A percentile compares a stretch with the other conserved stretches of the same genome.
Evolutionary conservation across 139 green algal species (phyloP).

Genomic region (Chlorella sp.): DNA sequence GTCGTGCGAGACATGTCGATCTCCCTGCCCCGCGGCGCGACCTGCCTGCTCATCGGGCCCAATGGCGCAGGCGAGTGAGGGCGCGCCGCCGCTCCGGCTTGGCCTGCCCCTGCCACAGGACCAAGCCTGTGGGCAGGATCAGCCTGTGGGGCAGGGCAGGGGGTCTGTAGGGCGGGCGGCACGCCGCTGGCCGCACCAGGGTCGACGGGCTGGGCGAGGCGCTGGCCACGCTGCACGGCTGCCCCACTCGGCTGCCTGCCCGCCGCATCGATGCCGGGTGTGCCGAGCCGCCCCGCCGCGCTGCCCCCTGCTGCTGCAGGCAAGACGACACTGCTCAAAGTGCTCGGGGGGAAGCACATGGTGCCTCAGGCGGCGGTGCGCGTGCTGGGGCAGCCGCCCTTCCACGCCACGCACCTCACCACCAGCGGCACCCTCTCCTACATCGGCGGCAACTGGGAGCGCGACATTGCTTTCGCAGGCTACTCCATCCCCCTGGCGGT

Average conservation of each 20-base stretch:
- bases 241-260: too few species aligned
- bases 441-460: constrained; percentile 92
- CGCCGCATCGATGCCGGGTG: too few species aligned
- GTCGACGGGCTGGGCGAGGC: too few species aligned
- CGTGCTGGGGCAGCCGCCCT: constrained; percentile 87
- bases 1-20: constrained; percentile 75
- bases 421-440: constrained; percentile 84
- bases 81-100: too few species aligned
- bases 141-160: too few species aligned
- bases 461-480: constrained; percentile 93
- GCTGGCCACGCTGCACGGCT: too few species aligned
- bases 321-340: constrained; percentile 36
- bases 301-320: too few species aligned
- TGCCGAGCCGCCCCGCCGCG: too few species aligned
- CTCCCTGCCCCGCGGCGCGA: constrained; percentile 55
- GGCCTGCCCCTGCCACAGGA: too few species aligned
- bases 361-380: constrained; percentile 58
- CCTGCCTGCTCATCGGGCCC: constrained; percentile 82
- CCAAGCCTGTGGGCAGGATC: constrained; percentile 89
- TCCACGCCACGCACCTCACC: constrained; percentile 90
- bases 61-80: too few species aligned
- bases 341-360: constrained; percentile 94
- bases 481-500: constrained; percentile 84
- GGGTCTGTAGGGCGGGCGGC: too few species aligned
- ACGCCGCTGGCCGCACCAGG: too few species aligned